Conservation (phyloP, 2,329 filamentous ascomycete genomes). For the Fusarium proliferatum region DNA sequence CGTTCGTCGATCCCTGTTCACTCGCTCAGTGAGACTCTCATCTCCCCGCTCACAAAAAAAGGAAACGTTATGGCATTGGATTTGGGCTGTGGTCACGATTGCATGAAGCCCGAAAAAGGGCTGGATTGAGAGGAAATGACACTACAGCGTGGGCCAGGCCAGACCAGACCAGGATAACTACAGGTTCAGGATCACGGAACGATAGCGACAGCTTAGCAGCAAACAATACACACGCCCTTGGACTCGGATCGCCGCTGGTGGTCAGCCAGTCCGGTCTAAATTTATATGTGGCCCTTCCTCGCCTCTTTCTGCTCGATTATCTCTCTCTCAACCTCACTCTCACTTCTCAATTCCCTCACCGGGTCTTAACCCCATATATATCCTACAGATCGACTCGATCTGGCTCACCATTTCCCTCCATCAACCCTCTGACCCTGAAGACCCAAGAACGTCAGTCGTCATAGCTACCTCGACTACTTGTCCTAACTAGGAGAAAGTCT, state of each 20-base stretch:
- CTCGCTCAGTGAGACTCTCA: slow-evolving; percentile 3
- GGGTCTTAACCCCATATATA: slow-evolving; percentile 18
- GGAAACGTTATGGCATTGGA: background rate
- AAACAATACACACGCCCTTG: slow-evolving; percentile 10
- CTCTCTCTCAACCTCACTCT: slow-evolving; percentile 8
- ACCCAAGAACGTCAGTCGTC: slow-evolving; percentile 23
- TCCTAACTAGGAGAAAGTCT: slow-evolving; percentile 39
- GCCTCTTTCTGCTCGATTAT: slow-evolving; percentile 13
- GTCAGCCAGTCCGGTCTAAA: slow-evolving; percentile 21
- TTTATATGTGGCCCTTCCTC: slow-evolving; percentile 43
- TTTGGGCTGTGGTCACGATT: background rate
- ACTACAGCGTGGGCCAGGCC: slow-evolving; percentile 18
- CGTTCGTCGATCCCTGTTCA: slow-evolving; percentile 32
- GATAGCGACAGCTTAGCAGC: background rate
- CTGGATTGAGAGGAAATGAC: slow-evolving; percentile 8
- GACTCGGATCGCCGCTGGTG: slow-evolving; percentile 32
- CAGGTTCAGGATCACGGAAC: background rate
- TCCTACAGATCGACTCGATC: slow-evolving; percentile 29
- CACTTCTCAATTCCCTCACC: slow-evolving; percentile 13
- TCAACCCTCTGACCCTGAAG: background rate
- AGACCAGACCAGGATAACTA: background rate
- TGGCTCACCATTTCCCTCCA: background rate
- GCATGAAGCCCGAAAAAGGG: slow-evolving; percentile 10
- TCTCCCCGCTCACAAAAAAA: slow-evolving; percentile 7
- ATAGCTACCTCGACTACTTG: slow-evolving; percentile 32